Percentiles rank a stretch among this genome's conserved stretches.
These are phyloP conservation scores for Mikania micrantha DNA, from an alignment of 129 eudicot genomes.

Conservation along the genomic window DNA sequence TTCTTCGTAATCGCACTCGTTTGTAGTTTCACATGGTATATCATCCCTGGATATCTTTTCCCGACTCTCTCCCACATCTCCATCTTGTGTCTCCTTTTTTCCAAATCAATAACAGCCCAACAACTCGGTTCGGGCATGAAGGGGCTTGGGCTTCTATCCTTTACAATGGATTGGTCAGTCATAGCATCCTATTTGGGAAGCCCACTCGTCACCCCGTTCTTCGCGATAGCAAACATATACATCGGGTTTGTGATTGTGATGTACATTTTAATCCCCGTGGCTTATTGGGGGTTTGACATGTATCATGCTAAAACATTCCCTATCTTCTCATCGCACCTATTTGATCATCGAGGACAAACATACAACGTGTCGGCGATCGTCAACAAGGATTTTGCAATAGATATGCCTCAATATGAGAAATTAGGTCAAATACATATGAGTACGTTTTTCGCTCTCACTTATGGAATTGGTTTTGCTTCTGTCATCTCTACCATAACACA, in stretches of 20 bases:
- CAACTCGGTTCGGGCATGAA: constrained; percentile 60
- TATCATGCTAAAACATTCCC: constrained; percentile 48
- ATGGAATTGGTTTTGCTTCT: constrained; percentile 57
- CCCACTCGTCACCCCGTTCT: constrained; percentile 55
- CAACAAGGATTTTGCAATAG: constrained; percentile 37
- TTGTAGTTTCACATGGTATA: constrained; percentile 58
- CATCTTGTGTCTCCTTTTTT: constrained; percentile 29
- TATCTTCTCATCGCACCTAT: constrained; percentile 36
- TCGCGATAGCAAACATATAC: constrained; percentile 37
- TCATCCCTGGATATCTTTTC: constrained; percentile 53
- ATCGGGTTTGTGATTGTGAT: constrained; percentile 35
- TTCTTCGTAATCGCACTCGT: constrained; percentile 48
- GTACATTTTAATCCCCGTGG: constrained; percentile 34
- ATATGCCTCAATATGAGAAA: constrained; percentile 26
- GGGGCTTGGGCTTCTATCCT: constrained; percentile 50
- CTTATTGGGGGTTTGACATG: constrained; percentile 45
- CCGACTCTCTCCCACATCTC: constrained; percentile 39
- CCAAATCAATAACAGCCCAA: constrained; percentile 39
- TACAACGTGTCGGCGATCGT: constrained; percentile 37
- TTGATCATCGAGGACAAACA: constrained; percentile 21
- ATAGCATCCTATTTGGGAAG: constrained; percentile 44
- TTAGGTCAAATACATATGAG: constrained; percentile 38
- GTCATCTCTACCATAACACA: constrained; percentile 47
- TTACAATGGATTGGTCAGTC: constrained; percentile 54
- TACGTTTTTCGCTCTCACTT: constrained; percentile 39